phyloP scores from a whole-genome alignment of 2,329 filamentous ascomycete genomes.

The Colletotrichum zoysiae region DNA sequence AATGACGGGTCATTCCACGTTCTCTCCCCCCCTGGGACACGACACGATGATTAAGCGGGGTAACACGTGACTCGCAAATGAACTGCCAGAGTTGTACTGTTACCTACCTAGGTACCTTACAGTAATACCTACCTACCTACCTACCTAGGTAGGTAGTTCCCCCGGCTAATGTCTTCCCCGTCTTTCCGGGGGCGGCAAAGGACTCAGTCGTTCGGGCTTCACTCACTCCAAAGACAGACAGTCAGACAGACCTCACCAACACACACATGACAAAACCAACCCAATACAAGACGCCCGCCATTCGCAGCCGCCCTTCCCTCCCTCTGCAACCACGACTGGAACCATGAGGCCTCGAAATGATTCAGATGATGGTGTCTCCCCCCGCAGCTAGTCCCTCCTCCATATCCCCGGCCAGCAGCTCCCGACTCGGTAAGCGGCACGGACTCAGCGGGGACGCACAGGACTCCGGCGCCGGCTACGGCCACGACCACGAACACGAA shows the following conservation, averaged over 20 bases:
- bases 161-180: not conserved
- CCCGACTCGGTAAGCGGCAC: constrained; percentile 36
- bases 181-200: not conserved
- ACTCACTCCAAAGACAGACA: constrained; percentile 11
- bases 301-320: not conserved
- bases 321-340: not conserved
- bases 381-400: constrained; percentile 40
- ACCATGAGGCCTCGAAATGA: constrained; percentile 38
- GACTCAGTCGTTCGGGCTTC: constrained; percentile 5
- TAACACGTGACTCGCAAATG: constrained; percentile 18
- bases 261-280: not conserved
- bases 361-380: constrained; percentile 40
- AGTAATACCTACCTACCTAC: too few species aligned
- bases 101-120: too few species aligned
- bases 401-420: constrained; percentile 39
- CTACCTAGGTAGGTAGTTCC: too few species aligned
- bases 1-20: not conserved
- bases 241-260: not conserved
- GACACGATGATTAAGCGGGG: constrained; percentile 5
- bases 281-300: not conserved
- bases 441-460: constrained; percentile 28
- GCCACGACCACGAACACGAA: not conserved
- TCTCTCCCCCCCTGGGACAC: not conserved
- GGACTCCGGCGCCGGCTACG: constrained; percentile 11
- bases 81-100: not conserved